Evolutionary conservation across 2,329 filamentous ascomycete species (phyloP).

Genomic region (Mycogone perniciosa): DNA sequence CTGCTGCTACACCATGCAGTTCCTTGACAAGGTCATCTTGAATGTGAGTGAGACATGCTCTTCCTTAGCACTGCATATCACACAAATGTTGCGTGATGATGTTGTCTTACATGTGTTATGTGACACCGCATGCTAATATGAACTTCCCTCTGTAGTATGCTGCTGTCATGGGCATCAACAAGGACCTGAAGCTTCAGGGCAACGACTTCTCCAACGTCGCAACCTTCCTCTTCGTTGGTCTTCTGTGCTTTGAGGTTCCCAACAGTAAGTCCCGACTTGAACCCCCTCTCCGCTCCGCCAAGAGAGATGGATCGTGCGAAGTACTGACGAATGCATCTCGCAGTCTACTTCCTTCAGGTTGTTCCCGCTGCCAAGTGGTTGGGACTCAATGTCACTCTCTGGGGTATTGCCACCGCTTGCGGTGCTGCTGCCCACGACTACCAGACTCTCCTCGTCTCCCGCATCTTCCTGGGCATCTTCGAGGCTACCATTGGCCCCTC

Average conservation of each 20-base stretch:
- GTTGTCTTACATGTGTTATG: neutral
- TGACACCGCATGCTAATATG: slow-evolving; percentile 4
- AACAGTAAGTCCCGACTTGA: slow-evolving; percentile 38
- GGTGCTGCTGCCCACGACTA: slow-evolving; percentile 50
- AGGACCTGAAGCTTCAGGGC: slow-evolving; percentile 45
- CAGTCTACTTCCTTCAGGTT: slow-evolving; percentile 52
- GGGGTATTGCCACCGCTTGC: slow-evolving; percentile 51
- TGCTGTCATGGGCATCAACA: slow-evolving; percentile 56
- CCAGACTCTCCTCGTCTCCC: slow-evolving; percentile 44
- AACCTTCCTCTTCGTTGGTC: slow-evolving; percentile 57
- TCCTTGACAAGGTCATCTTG: slow-evolving; percentile 57
- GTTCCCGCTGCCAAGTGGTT: slow-evolving; percentile 57
- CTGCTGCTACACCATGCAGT: slow-evolving; percentile 55
- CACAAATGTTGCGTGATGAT: neutral
- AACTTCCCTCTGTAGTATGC: slow-evolving; percentile 43
- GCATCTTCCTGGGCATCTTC: slow-evolving; percentile 55
- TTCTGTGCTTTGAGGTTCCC: slow-evolving; percentile 52
- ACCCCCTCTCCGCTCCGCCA: neutral
- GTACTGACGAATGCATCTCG: neutral
- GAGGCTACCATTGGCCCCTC: slow-evolving; percentile 55
- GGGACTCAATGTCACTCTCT: slow-evolving; percentile 50
- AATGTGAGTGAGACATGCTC: slow-evolving; percentile 40
- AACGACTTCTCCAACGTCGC: slow-evolving; percentile 59
- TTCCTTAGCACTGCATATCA: neutral
- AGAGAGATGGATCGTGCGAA: neutral